Evolutionary conservation across 1,139 yeast genomes (phyloP).

Genomic region (Schwanniomyces etchellsii): DNA sequence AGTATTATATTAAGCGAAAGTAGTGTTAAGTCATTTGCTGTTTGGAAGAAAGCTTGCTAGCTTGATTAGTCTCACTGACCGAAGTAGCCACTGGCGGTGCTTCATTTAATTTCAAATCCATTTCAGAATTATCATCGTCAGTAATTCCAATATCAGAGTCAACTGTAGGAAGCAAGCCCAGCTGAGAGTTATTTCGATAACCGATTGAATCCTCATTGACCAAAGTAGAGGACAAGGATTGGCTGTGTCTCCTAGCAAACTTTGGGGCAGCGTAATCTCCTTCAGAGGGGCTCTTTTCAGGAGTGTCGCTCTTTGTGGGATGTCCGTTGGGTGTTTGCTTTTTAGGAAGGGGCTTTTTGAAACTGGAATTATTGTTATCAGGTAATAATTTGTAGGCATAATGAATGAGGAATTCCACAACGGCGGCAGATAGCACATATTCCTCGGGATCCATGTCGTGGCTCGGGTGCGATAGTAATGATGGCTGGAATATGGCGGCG

Average conservation of each 20-base stretch:
- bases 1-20: too few relatives aligned
- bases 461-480: constrained; percentile 83
- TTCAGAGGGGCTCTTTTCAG: not conserved
- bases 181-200: constrained; percentile 14
- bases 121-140: not conserved
- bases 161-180: constrained; percentile 13
- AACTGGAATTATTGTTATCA: constrained; percentile 12
- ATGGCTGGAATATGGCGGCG: constrained; percentile 96
- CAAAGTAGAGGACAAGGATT: constrained; percentile 50
- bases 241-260: constrained; percentile 35
- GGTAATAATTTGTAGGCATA: constrained; percentile 78
- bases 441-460: constrained; percentile 92
- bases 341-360: too few relatives aligned
- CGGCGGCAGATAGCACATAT: constrained; percentile 80
- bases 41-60: too few relatives aligned
- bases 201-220: constrained; percentile 48
- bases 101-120: not conserved
- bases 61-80: too few relatives aligned
- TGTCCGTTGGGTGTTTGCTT: not conserved
- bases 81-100: too few relatives aligned
- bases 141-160: not conserved
- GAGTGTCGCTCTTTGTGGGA: not conserved
- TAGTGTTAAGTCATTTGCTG: too few relatives aligned
- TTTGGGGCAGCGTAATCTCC: not conserved
- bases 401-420: constrained; percentile 83